Conservation (phyloP, 2,329 filamentous ascomycete species). For the Penicillium occitanis region DNA sequence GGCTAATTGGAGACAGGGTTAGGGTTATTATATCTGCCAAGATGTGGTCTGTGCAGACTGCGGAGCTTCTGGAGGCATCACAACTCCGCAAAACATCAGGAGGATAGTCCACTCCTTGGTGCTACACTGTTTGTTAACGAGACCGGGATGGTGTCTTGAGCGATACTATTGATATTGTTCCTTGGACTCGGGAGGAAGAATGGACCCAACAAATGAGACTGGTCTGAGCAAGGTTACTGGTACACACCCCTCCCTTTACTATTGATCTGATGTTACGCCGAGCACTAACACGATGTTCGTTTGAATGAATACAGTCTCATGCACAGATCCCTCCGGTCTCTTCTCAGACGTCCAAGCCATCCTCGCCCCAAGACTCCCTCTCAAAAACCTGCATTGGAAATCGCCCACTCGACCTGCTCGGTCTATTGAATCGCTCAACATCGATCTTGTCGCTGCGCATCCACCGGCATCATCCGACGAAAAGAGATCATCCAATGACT, state of each 20-base stretch:
- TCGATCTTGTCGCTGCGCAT: constrained; percentile 74
- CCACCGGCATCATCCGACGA: constrained; percentile 32
- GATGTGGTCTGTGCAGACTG: constrained; percentile 21
- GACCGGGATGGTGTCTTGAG: constrained; percentile 32
- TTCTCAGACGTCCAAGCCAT: constrained; percentile 79
- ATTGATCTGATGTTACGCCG: constrained; percentile 21
- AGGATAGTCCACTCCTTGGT: not conserved
- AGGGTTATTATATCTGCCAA: constrained; percentile 17
- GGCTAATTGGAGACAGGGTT: not conserved
- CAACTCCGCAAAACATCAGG: constrained; percentile 3
- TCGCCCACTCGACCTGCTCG: constrained; percentile 86
- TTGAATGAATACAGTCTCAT: constrained; percentile 68
- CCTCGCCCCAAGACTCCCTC: constrained; percentile 73
- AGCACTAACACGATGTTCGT: no score
- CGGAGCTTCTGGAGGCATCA: constrained; percentile 2
- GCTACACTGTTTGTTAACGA: not conserved
- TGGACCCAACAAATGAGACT: constrained; percentile 48
- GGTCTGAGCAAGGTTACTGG: constrained; percentile 74
- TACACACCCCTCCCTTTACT: constrained; percentile 35
- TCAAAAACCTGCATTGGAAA: constrained; percentile 95
- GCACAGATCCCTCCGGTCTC: constrained; percentile 87
- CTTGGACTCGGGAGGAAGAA: constrained; percentile 23
- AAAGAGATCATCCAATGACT: constrained; percentile 39
- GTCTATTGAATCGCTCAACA: constrained; percentile 88
- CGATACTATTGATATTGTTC: constrained; percentile 24